These are phyloP conservation scores for Lagenaria siceraria DNA, from an alignment of 306 rosid species.

Conservation along the genomic window DNA sequence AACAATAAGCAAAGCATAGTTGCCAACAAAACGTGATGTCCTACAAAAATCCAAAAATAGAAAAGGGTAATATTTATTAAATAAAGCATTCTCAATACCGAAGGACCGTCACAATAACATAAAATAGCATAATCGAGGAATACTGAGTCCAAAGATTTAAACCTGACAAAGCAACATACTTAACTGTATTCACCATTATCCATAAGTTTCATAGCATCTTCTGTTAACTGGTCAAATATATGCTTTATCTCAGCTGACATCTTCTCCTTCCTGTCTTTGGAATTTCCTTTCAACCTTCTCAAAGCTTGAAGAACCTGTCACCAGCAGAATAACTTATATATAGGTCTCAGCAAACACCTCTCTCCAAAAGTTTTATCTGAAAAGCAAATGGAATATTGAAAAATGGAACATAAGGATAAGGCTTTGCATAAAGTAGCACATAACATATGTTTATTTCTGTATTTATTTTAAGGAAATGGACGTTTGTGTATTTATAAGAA, in stretches of 20 bases:
- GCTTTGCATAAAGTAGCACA: not conserved
- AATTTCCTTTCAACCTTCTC: constrained; percentile 88
- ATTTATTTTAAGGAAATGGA: not conserved
- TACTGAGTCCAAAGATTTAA: constrained; percentile 7
- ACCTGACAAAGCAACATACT: constrained; percentile 19
- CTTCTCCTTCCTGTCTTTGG: constrained; percentile 62
- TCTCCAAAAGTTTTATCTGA: constrained; percentile 8
- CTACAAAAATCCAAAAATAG: not conserved
- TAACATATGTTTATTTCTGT: not conserved
- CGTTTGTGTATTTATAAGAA: not conserved
- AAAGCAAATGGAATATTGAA: constrained; percentile 6
- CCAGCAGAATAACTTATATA: constrained; percentile 17
- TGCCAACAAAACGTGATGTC: not conserved
- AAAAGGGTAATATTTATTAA: not conserved
- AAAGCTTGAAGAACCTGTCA: constrained; percentile 71
- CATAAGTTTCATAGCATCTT: constrained; percentile 87
- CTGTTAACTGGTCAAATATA: constrained; percentile 86
- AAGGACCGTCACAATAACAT: not conserved
- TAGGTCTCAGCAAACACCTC: constrained; percentile 6
- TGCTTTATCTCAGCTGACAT: constrained; percentile 63
- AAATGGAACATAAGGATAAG: not conserved
- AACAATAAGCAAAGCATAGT: constrained; percentile 3
- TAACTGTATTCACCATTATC: constrained; percentile 88
- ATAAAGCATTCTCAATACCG: not conserved
- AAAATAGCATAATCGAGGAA: constrained; percentile 1